phyloP scores from a whole-genome alignment of 129 eudicot genomes.

The Kitagawia praeruptora region DNA sequence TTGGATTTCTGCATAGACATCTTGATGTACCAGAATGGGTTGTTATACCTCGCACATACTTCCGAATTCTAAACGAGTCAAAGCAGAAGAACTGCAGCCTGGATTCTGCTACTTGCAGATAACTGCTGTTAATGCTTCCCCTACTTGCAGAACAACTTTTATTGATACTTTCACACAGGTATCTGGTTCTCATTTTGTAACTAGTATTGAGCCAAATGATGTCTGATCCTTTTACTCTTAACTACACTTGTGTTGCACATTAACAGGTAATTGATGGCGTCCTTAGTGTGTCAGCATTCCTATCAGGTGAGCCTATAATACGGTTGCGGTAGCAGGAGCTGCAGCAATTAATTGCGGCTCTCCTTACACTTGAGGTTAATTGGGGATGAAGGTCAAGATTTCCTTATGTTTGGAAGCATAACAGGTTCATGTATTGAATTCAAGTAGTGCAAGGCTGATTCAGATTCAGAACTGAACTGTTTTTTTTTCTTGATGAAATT shows the following conservation, averaged over 20 bases:
- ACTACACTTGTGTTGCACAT: neutral
- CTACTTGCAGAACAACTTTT: neutral
- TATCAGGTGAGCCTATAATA: slow-evolving; percentile 19
- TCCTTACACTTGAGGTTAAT: too few relatives aligned
- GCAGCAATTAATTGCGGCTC: too few relatives aligned
- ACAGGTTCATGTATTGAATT: too few relatives aligned
- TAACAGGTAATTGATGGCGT: slow-evolving; percentile 89
- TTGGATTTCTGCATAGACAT: too few relatives aligned
- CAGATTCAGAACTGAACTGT: too few relatives aligned
- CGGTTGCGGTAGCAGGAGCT: slow-evolving; percentile 30
- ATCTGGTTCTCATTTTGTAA: too few relatives aligned
- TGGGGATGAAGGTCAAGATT: too few relatives aligned
- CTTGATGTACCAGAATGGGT: too few relatives aligned
- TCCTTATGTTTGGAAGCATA: too few relatives aligned
- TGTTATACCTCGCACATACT: too few relatives aligned
- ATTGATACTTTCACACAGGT: neutral
- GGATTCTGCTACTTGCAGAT: slow-evolving; percentile 81
- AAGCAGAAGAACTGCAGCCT: slow-evolving; percentile 74
- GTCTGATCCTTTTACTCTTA: neutral
- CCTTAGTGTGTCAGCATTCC: slow-evolving; percentile 84
- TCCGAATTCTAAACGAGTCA: slow-evolving; percentile 82
- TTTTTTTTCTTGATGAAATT: too few relatives aligned
- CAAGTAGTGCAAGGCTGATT: too few relatives aligned
- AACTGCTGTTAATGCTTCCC: slow-evolving; percentile 76
- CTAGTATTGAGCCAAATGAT: neutral